Evolutionary conservation across 1,284 basidiomycete species (phyloP), one percentile per base, ranked within the genome.

Genomic region (Takashimella tepidaria): DNA sequence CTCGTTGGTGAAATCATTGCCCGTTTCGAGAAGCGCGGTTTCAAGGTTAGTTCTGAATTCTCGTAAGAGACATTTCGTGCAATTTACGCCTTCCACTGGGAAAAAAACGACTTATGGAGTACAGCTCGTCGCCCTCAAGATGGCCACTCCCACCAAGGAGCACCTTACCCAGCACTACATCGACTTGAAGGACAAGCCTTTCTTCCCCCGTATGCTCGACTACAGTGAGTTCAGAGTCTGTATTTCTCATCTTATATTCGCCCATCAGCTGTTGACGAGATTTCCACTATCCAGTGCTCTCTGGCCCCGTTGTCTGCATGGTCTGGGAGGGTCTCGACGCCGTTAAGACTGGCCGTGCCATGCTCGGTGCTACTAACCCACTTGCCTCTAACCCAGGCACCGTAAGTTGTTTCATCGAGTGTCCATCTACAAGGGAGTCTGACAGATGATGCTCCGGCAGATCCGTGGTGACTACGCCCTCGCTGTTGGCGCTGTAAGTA

Each of bases 311-410:
- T 66, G 87, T 96, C 70, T 89, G 83, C 71, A 96, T 97, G 85
- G 95, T 95, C 70, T 97, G 92, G 84, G 83, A 97, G 80, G 95
- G 95, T 67, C 86, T 93, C 69, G 91, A 96, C 74, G 91, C 90
- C 64, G 92, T 96, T 81, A 95, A 95, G 72, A 92, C 89, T 60
- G 92, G 92, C 67, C 91, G 92, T 79, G 82, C 77, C 75, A 92
- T 98, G 85, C 88, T 98, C 68, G 92, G 95, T 74, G 86, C 92
- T 47, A 98, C 96, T 74, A 97, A 98, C 86, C 96, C 95, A 57
- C 84, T 98, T 59, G 83, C 82, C 50, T 97, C 93, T 60, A 80
- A 84, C 60, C 84, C 90, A 63, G 92, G 92, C 87, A 57, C 55
- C 58, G 55, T 53, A 47, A 43, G 49, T 53, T 53, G 57, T 27